These are phyloP conservation scores for Irpex lacteus DNA, from an alignment of 1,284 basidiomycete species.

Conservation along the genomic window DNA sequence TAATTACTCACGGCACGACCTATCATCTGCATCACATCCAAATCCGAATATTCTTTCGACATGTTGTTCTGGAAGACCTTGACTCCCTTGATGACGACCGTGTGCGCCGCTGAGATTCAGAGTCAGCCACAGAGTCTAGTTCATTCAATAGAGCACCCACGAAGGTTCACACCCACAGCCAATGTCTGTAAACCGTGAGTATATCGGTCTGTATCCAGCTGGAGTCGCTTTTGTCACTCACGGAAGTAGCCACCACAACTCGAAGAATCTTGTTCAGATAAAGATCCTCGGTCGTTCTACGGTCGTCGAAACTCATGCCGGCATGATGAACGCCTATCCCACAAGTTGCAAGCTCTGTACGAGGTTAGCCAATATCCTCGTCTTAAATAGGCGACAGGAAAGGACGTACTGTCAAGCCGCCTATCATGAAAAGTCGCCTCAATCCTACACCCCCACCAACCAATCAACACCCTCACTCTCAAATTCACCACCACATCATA, in stretches of 20 bases:
- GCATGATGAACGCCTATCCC: conserved; percentile 90
- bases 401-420: conserved; percentile 50
- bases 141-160: conserved; percentile 39
- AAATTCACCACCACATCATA: no score
- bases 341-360: conserved; percentile 50
- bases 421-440: conserved; percentile 58
- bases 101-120: conserved; percentile 61
- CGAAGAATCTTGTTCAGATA: conserved; percentile 66
- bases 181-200: no score
- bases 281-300: conserved; percentile 66
- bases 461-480: no score
- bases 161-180: conserved; percentile 87
- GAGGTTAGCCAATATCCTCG: not conserved
- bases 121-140: not conserved
- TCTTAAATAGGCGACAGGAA: not conserved
- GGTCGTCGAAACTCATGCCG: conserved; percentile 73
- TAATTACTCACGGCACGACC: conserved; percentile 67
- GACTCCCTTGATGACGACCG: conserved; percentile 82
- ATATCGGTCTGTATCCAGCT: not conserved
- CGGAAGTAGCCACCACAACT: conserved; percentile 73
- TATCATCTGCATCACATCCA: conserved; percentile 86
- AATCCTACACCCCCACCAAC: conserved; percentile 35
- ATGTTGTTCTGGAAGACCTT: conserved; percentile 65
- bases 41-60: conserved; percentile 74
- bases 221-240: conserved; percentile 30